Evolutionary conservation across 148 eudicot species (phyloP), one percentile per base, ranked within the genome.

Genomic region (Camellia japonica): DNA sequence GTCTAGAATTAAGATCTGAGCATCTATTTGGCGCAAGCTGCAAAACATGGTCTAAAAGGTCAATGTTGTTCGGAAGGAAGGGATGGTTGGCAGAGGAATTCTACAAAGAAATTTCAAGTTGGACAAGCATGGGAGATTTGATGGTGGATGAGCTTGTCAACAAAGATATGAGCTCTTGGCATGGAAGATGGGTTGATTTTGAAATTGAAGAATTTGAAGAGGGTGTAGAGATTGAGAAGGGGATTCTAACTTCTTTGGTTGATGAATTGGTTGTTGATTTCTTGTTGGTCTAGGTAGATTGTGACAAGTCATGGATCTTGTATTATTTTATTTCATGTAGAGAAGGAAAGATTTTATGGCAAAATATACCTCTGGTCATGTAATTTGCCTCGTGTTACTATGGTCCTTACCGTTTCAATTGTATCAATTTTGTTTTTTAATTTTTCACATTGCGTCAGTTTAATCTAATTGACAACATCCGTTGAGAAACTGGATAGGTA

Each of bases 101-200:
- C 64, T 90, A 78, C 52, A 89, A 82, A 79, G 98, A 92, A 68
- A 85, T 96, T 55, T 68, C 86, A 16, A 62, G 88, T 73, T 88
- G 87, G 93, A 87, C 81, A 63, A 83, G 86, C 80, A 85, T 87
- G 89, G 93, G 87, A 68, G 92, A 87, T 52, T 73, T 93, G 78
- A 81, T 87, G 91, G 90, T 91, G 63, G 98, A 93, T 80, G 99
- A 96, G 82, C 87, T 93, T 47, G 92, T 96, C 69, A 92, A 96
- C 76, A 88, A 80, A 82, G 98, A 96, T 68, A 93, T 96, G 99
- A 89, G 95, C 81, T 87, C 81, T 55, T 85, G 86, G 73, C 68
- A 60, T 16, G 97, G 99, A 68, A 90, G 87, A 81, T 96, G 98
- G 98, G 79, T 90, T 42, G 98, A 92, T 61, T 96, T 96, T 79